Conservation (phyloP, 768 basidiomycete genomes). For the Daedaleopsis sinensis region DNA sequence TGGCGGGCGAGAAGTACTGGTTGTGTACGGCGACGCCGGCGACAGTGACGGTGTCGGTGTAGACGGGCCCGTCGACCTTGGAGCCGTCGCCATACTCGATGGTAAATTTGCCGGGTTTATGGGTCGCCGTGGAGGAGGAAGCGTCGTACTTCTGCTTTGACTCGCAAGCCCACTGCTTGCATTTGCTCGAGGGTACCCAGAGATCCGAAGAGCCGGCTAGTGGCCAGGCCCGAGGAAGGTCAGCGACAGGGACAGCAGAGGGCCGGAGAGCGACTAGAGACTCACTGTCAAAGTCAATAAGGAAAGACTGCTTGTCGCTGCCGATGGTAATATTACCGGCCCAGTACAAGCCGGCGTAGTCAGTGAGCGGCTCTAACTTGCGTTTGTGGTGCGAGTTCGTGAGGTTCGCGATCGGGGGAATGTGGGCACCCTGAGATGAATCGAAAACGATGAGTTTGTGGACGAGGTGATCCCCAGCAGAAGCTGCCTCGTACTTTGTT, state of each 20-base stretch:
- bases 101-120: conserved; percentile 33
- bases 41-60: conserved; percentile 34
- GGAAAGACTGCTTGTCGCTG: conserved; percentile 38
- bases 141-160: conserved; percentile 21
- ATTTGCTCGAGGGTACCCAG: conserved; percentile 26
- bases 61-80: conserved; percentile 36
- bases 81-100: conserved; percentile 45
- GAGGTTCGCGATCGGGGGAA: conserved; percentile 28
- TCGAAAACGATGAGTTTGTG: too few relatives aligned
- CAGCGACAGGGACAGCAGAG: too few relatives aligned
- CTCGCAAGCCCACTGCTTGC: conserved; percentile 25
- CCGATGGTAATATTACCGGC: conserved; percentile 44
- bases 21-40: conserved; percentile 20
- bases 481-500: conserved; percentile 1
- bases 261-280: too few relatives aligned
- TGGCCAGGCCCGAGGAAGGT: too few relatives aligned
- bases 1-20: conserved; percentile 28
- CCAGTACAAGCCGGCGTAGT: conserved; percentile 43
- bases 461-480: too few relatives aligned
- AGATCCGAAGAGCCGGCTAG: conserved; percentile 29
- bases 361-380: conserved; percentile 38
- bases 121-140: conserved; percentile 28
- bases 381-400: conserved; percentile 28
- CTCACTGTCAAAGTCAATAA: conserved; percentile 43
- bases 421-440: conserved; percentile 26